These are phyloP conservation scores for Russula brevipes DNA, from an alignment of 768 basidiomycete genomes.

Conservation along the genomic window DNA sequence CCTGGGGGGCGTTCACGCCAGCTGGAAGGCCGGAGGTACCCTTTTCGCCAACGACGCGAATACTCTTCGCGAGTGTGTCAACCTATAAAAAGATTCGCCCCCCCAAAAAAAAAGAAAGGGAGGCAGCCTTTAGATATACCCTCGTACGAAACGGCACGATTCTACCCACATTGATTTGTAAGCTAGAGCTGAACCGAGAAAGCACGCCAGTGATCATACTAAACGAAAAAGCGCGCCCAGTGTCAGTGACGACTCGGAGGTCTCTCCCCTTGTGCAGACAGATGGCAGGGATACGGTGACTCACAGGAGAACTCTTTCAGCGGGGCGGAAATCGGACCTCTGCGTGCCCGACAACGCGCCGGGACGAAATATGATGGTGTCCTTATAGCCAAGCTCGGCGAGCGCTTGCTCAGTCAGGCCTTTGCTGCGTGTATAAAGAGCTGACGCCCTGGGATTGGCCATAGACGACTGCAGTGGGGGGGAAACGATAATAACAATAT, in stretches of 20 bases:
- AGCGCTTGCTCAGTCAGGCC: conserved; percentile 68
- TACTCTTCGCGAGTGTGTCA: conserved; percentile 46
- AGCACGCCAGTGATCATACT: background rate
- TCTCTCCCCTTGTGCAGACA: too few relatives aligned
- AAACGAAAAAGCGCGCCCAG: background rate
- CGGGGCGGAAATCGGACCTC: background rate
- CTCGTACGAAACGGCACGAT: too few relatives aligned
- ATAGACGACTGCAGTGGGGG: conserved; percentile 38
- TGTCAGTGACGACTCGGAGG: too few relatives aligned
- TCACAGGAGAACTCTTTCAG: conserved; percentile 1
- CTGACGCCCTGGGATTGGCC: conserved; percentile 45
- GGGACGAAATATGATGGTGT: conserved; percentile 68
- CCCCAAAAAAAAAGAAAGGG: too few relatives aligned
- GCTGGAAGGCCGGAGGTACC: conserved; percentile 48
- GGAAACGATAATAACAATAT: too few relatives aligned
- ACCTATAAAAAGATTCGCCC: conserved; percentile 35
- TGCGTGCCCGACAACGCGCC: conserved; percentile 35
- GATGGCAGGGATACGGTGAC: background rate
- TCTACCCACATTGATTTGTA: conserved; percentile 13
- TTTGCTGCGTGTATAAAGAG: conserved; percentile 61
- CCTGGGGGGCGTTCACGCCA: conserved; percentile 39
- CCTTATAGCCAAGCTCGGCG: conserved; percentile 61
- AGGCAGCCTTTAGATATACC: too few relatives aligned
- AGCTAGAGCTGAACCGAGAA: conserved; percentile 1
- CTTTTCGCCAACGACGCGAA: conserved; percentile 48